Percentiles rank a stretch among this genome's conserved stretches.
Conservation (phyloP, 495 filamentous ascomycete genomes). For the Parathielavia appendiculata region DNA sequence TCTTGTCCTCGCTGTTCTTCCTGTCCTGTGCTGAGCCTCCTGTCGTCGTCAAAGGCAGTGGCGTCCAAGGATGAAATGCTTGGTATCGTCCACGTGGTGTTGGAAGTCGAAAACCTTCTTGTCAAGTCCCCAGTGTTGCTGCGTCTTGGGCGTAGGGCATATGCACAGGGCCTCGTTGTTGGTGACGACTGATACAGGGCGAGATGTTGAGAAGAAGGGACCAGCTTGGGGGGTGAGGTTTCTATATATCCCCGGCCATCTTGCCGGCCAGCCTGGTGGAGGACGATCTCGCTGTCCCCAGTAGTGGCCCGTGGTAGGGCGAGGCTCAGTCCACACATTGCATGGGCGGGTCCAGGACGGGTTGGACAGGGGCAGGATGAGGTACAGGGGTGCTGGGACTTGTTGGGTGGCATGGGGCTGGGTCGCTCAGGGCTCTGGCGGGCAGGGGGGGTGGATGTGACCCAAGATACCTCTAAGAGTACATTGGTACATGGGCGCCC, state of each 20-base stretch:
- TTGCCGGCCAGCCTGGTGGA: constrained; percentile 31
- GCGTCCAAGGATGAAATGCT: neutral
- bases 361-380: constrained; percentile 14
- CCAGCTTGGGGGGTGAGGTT: constrained; percentile 26
- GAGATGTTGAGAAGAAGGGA: constrained; percentile 12
- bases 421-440: constrained; percentile 13
- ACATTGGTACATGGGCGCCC: constrained; percentile 27
- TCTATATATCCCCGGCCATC: constrained; percentile 33
- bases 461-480: constrained; percentile 14
- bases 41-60: neutral
- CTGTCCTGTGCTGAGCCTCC: no score
- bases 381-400: constrained; percentile 16
- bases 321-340: constrained; percentile 31
- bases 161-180: constrained; percentile 8
- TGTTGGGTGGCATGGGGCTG: constrained; percentile 23
- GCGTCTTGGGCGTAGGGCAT: neutral
- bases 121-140: neutral
- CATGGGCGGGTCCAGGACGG: constrained; percentile 22
- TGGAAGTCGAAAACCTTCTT: neutral
- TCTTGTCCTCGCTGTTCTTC: no score
- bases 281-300: constrained; percentile 30
- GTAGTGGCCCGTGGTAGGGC: constrained; percentile 25
- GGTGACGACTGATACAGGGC: constrained; percentile 16
- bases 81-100: neutral
- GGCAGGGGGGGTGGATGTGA: constrained; percentile 13